Conservation (phyloP, 1,284 basidiomycete species). For the Coniophora puteana region DNA sequence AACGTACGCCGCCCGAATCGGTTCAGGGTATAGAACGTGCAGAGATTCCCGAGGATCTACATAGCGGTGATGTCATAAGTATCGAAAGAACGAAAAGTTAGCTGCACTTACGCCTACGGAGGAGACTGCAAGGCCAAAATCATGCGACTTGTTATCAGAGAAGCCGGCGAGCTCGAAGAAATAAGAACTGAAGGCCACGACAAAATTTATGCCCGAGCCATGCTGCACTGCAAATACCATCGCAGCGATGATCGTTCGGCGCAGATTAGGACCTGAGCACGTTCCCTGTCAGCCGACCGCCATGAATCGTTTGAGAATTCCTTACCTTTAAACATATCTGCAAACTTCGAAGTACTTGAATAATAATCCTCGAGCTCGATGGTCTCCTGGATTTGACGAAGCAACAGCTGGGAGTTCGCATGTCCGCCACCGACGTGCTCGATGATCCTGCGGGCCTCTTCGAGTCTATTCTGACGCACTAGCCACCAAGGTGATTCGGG, state of each 20-base stretch:
- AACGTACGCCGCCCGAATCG: conserved; percentile 21
- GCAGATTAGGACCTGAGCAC: conserved; percentile 20
- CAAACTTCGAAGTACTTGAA: conserved; percentile 17
- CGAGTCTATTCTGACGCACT: conserved; percentile 46
- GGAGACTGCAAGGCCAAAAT: conserved; percentile 23
- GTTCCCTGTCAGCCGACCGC: background rate
- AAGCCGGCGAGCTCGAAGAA: conserved; percentile 29
- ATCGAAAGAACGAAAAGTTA: background rate
- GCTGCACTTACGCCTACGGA: conserved; percentile 20
- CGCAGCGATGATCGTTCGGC: conserved; percentile 25
- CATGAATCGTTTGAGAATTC: background rate
- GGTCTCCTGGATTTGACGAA: conserved; percentile 24
- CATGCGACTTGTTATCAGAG: conserved; percentile 17
- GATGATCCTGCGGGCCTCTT: conserved; percentile 47
- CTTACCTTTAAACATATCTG: conserved; percentile 25
- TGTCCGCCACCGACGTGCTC: conserved; percentile 28
- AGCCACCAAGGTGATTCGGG: conserved; percentile 66
- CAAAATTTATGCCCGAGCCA: conserved; percentile 19
- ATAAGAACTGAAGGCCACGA: conserved; percentile 26
- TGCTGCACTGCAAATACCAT: conserved; percentile 31
- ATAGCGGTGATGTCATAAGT: background rate
- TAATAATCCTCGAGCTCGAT: conserved; percentile 26
- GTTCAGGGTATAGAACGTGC: conserved; percentile 24
- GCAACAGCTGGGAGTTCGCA: conserved; percentile 15
- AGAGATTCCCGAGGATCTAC: conserved; percentile 22